Evolutionary conservation across 768 basidiomycete genomes (phyloP), one percentile per base, ranked within the genome.

Genomic region (Crucibulum laeve): DNA sequence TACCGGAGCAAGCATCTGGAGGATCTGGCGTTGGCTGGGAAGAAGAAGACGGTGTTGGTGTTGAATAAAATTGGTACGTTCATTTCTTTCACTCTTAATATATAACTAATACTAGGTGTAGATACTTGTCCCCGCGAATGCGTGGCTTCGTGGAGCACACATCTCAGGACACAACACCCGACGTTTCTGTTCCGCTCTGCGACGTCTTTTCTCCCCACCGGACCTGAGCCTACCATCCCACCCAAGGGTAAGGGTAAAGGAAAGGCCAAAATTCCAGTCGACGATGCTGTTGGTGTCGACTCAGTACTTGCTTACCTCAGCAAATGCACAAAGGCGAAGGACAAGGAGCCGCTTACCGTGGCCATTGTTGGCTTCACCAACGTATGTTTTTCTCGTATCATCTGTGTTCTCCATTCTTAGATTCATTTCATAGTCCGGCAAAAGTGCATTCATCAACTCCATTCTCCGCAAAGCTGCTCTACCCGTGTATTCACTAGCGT

Each of bases 351-450:
- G 1, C 64, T 93, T 8, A 66, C 72, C 19, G 80, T 91, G 40
- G 89, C 88, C 25, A 77, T 95, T 15, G 82, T 89, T 46, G 93
- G 93, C n/a, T 62, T 87, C 19, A 77, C 87, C 0, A 92, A 91
- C 55, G 91, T 90, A 54, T 48, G 84, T 62, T 25, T 44, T 42
- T 35, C 33, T 4, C 39, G 40, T 45, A 19, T 40, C 35, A 17
- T 14, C n/a, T 6, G 19, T 24, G 22, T 46, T 32, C 17, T 26
- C 40, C 38, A 32, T 33, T 19, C 11, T 24, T n/a, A 30, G 25
- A 36, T 41, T 21, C 25, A 10, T 37, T 1, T 30, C 34, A 4
- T 40, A 91, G 87, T 71, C 74, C 10, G 93, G 93, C 11, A 95
- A 96, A 69, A 88, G 87, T 38, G 75, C 89, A 0, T 69, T 95